phyloP scores from a whole-genome alignment of 192 early-diverging fungal genomes.

The Helicostylum pulchrum region DNA sequence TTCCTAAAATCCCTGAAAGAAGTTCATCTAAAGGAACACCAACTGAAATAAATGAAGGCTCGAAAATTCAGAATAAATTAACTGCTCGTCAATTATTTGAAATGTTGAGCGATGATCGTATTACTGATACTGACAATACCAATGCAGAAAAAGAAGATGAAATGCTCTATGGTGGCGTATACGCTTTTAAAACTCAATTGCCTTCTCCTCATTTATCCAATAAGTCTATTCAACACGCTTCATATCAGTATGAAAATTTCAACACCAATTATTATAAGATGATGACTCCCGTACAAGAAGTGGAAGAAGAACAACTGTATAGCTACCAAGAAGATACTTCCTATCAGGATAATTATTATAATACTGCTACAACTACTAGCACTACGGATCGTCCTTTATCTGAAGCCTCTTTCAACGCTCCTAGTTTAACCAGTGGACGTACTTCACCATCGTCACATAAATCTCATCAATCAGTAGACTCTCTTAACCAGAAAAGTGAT shows the following conservation, averaged over 20 bases:
- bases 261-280: too few species aligned
- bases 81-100: constrained; percentile 8
- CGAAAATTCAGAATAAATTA: background rate
- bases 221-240: too few species aligned
- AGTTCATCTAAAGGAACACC: too few species aligned
- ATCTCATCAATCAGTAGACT: background rate
- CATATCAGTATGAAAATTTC: too few species aligned
- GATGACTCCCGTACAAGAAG: too few species aligned
- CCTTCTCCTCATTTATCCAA: background rate
- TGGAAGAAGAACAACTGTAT: too few species aligned
- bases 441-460: background rate
- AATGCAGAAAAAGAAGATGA: background rate
- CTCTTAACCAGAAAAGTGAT: background rate
- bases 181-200: constrained; percentile 7
- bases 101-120: constrained; percentile 2
- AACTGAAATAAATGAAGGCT: background rate
- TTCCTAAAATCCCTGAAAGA: constrained; percentile 9
- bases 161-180: background rate
- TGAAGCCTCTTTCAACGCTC: background rate
- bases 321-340: background rate
- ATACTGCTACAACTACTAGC: background rate
- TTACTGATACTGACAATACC: too few species aligned
- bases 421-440: constrained; percentile 8
- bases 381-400: background rate
- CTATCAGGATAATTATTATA: background rate